These are phyloP conservation scores for Microdochium bolleyi DNA, from an alignment of 2,329 filamentous ascomycete genomes.

Conservation along the genomic window DNA sequence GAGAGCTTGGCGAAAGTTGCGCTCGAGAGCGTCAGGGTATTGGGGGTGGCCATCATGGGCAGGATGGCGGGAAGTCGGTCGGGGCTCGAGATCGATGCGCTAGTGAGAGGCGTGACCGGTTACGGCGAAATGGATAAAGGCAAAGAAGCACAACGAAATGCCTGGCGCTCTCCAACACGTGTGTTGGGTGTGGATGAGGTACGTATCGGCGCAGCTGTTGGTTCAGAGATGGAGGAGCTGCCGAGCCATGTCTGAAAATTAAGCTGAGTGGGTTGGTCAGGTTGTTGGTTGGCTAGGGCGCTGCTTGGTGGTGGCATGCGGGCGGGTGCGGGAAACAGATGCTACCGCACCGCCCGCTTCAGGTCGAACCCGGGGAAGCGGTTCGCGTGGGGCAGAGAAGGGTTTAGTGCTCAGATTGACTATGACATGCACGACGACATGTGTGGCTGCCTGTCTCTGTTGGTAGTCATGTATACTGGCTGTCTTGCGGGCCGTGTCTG, in stretches of 20 bases:
- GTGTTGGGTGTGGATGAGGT: too few species aligned
- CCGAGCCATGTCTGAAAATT: background rate
- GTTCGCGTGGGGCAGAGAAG: background rate
- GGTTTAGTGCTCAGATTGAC: background rate
- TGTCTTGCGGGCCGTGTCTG: background rate
- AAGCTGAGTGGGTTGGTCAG: background rate
- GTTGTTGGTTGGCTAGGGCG: background rate
- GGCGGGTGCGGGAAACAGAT: background rate
- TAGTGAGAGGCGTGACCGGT: background rate
- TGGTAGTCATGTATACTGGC: background rate
- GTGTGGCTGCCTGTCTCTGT: background rate
- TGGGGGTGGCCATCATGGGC: constrained; percentile 22
- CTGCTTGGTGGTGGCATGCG: background rate
- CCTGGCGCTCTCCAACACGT: too few species aligned
- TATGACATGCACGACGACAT: background rate
- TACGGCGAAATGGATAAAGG: too few species aligned
- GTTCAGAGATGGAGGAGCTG: background rate
- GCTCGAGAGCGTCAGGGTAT: constrained; percentile 42
- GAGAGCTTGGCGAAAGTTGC: constrained; percentile 83
- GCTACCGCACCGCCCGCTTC: background rate
- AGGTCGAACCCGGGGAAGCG: background rate
- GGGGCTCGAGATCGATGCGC: background rate
- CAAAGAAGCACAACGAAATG: too few species aligned
- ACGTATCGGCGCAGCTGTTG: background rate
- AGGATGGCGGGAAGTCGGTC: background rate